Evolutionary conservation across 116 monocot genomes (phyloP), one percentile per base, ranked within the genome.

Genomic region (Posidonia oceanica): DNA sequence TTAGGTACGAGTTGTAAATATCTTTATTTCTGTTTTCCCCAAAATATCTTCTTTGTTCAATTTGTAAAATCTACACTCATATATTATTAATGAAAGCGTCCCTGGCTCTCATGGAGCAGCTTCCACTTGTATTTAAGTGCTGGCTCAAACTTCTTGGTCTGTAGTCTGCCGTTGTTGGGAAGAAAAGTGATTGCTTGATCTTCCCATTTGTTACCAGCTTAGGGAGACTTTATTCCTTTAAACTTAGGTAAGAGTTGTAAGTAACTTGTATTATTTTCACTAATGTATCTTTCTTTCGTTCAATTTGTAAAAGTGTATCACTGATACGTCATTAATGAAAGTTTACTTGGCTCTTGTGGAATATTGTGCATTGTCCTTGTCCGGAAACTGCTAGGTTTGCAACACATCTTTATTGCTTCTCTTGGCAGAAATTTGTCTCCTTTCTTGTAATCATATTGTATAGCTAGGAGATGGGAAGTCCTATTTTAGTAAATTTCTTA

Each of bases 1-100:
- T 65, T 83, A 83, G 91, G 85, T 79, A 77, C 83, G 79, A 77
- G 59, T 39, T 97, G 96, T 97, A 92, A 64, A 97, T 97, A 97
- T 76, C 79, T 83, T 77, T 23, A 53, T 79, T 75, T 37, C 52
- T 68, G 75, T 69, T 69, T 44, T 66, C 64, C 12, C 18, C 13
- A 62, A 76, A 72, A 71, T 75, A 51, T 66, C 60, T 60, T 44
- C 68, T 78, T 76, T 80, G 69, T 75, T 78, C 84, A 74, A 81
- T 84, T 79, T 87, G 84, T 84, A 84, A 84, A 86, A 86, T 37
- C 72, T 76, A 14, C 39, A 57, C n/a, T 39, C 39, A 57, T 58
- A 52, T 61, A 63, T 62, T 69, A 18, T 69, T 36, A 69, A 69
- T 66, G 64, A 69, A 69, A 68, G 39, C 37, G 39, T 57, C 55